phyloP scores from a whole-genome alignment of 2,329 filamentous ascomycete genomes.

The Penicillium paneum region DNA sequence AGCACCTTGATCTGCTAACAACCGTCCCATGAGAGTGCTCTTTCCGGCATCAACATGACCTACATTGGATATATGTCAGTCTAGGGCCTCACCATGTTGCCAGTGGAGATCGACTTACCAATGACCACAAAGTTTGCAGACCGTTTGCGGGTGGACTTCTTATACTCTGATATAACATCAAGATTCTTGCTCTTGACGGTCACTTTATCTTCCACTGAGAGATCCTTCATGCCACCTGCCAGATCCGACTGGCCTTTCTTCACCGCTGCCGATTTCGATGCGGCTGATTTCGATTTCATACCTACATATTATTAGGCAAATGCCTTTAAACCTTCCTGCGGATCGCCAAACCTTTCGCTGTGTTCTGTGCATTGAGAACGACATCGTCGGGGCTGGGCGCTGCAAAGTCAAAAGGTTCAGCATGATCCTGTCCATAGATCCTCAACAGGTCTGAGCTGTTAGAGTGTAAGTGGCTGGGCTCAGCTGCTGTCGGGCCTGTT shows the following conservation, averaged over 20 bases:
- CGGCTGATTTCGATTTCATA: conserved; percentile 43
- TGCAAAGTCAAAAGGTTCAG: conserved; percentile 62
- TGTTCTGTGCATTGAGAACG: conserved; percentile 75
- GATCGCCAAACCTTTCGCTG: conserved; percentile 69
- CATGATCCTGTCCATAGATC: conserved; percentile 40
- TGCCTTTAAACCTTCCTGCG: conserved; percentile 35
- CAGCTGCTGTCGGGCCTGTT: conserved; percentile 23
- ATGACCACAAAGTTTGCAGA: conserved; percentile 90
- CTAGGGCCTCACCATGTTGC: background rate
- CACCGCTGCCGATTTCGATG: conserved; percentile 39
- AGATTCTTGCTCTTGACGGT: conserved; percentile 71
- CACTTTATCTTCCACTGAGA: conserved; percentile 50
- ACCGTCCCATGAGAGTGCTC: conserved; percentile 93
- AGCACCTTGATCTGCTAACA: conserved; percentile 82
- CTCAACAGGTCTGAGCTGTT: conserved; percentile 35
- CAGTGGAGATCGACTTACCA: conserved; percentile 52
- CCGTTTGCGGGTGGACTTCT: conserved; percentile 71
- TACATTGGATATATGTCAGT: conserved; percentile 38
- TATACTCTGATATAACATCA: conserved; percentile 77
- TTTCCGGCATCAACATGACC: conserved; percentile 97
- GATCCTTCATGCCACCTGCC: conserved; percentile 47
- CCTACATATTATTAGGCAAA: conserved; percentile 44
- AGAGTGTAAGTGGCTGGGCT: conserved; percentile 35
- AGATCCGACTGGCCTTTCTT: conserved; percentile 46
- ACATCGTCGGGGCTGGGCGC: conserved; percentile 89